Conservation (phyloP, 495 filamentous ascomycete species). For the Xylaria longipes region DNA sequence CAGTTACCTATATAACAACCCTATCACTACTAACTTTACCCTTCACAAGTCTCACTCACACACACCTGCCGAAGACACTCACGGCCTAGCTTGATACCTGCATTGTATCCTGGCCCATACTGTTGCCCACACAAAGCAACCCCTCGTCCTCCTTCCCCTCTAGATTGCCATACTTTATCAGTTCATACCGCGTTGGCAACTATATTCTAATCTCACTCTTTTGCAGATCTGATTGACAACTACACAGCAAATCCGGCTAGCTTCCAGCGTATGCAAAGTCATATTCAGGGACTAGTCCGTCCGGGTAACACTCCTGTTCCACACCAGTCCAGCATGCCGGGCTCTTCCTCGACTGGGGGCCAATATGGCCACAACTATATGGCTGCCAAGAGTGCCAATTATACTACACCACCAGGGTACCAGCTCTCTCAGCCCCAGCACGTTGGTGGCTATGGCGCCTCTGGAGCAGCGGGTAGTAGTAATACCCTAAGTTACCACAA, state of each 20-base stretch:
- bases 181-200: not conserved
- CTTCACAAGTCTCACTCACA: not conserved
- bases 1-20: not conserved
- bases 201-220: not conserved
- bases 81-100: not conserved
- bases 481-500: slow-evolving; percentile 13
- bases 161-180: not conserved
- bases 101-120: not conserved
- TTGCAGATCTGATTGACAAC: slow-evolving; percentile 33
- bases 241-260: slow-evolving; percentile 25
- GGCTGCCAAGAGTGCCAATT: not conserved
- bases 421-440: not conserved
- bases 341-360: slow-evolving; percentile 30
- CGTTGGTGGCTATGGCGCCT: slow-evolving; percentile 24
- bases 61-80: not conserved
- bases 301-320: not conserved
- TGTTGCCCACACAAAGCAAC: not conserved
- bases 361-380: slow-evolving; percentile 24
- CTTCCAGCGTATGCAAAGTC: slow-evolving; percentile 30
- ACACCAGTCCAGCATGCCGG: slow-evolving; percentile 26
- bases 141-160: not conserved
- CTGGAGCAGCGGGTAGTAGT: slow-evolving; percentile 16
- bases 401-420: not conserved
- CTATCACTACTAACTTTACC: not conserved
- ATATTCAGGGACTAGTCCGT: slow-evolving; percentile 23